phyloP scores from a whole-genome alignment of 192 early-diverging fungal species.

The Jimgerdemannia flammicorona region DNA sequence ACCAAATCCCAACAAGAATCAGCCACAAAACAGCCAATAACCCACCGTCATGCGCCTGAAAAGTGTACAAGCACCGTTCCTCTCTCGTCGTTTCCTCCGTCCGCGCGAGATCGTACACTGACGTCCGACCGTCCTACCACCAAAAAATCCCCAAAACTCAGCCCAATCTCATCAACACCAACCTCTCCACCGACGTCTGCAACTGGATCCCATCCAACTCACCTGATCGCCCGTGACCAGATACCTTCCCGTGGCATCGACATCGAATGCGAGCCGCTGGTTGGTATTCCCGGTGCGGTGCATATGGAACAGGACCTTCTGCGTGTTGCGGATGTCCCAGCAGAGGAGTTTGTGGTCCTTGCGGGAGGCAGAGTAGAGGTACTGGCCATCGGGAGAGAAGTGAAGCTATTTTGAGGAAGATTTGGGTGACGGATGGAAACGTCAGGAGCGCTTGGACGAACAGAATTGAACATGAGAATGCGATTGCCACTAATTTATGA shows the following conservation, averaged over 20 bases:
- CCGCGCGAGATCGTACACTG: too few species aligned
- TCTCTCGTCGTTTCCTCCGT: too few species aligned
- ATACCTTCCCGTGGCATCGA: conserved; percentile 55
- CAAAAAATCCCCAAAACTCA: conserved; percentile 39
- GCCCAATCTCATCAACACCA: conserved; percentile 7
- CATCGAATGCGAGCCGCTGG: conserved; percentile 70
- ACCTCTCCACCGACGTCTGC: background rate
- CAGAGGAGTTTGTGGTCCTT: conserved; percentile 55
- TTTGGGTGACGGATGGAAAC: background rate
- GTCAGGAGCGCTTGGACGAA: background rate
- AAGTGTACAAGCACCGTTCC: too few species aligned
- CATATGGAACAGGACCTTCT: conserved; percentile 49
- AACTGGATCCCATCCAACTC: conserved; percentile 1
- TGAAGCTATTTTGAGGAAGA: conserved; percentile 37
- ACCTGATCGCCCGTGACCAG: conserved; percentile 62
- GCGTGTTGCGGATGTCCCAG: conserved; percentile 81
- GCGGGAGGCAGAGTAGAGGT: conserved; percentile 68
- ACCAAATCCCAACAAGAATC: too few species aligned
- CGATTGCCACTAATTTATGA: too few species aligned
- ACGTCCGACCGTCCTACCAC: conserved; percentile 24
- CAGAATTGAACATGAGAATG: background rate
- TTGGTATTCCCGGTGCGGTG: conserved; percentile 56
- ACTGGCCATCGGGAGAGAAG: conserved; percentile 63
- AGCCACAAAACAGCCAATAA: background rate
- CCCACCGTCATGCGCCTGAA: conserved; percentile 6